A percentile compares a stretch with the other conserved stretches of the same genome.
Evolutionary conservation across 2,329 filamentous ascomycete genomes (phyloP).

Genomic region (Fusarium incarnatum): DNA sequence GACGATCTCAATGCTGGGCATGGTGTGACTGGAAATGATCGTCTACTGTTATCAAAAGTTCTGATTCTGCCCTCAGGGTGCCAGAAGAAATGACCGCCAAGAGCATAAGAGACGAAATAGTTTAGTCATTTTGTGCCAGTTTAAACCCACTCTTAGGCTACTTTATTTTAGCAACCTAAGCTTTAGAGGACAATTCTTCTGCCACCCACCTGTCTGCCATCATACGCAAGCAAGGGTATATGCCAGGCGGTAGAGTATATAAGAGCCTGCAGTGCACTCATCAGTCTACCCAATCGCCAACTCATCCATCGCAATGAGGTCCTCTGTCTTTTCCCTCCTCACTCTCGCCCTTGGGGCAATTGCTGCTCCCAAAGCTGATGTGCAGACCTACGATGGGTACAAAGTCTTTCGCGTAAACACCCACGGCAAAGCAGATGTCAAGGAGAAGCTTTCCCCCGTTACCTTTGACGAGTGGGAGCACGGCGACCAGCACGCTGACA

Average conservation of each 20-base stretch:
- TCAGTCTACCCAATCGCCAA: neutral
- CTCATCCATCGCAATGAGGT: slow-evolving; percentile 31
- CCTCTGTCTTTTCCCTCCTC: slow-evolving; percentile 33
- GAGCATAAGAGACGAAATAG: too few relatives aligned
- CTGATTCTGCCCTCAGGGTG: neutral
- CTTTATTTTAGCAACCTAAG: too few relatives aligned
- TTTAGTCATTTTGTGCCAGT: too few relatives aligned
- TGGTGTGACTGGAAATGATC: slow-evolving; percentile 18
- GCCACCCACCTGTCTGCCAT: too few relatives aligned
- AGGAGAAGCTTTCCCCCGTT: slow-evolving; percentile 48
- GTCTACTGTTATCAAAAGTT: slow-evolving; percentile 20
- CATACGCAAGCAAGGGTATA: neutral
- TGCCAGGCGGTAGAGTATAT: slow-evolving; percentile 16
- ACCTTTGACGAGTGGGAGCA: slow-evolving; percentile 40
- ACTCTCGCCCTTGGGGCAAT: slow-evolving; percentile 31
- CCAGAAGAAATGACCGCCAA: too few relatives aligned
- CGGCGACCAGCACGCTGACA: slow-evolving; percentile 45
- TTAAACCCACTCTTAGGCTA: too few relatives aligned
- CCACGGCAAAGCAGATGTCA: slow-evolving; percentile 54
- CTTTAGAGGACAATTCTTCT: too few relatives aligned
- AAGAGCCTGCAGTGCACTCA: neutral
- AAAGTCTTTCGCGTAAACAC: slow-evolving; percentile 60
- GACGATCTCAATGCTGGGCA: slow-evolving; percentile 4
- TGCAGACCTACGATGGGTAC: slow-evolving; percentile 50
- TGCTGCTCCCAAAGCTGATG: slow-evolving; percentile 28